These are phyloP conservation scores for Pyrus bretschneideri DNA, from an alignment of 306 rosid species.

Conservation along the genomic window DNA sequence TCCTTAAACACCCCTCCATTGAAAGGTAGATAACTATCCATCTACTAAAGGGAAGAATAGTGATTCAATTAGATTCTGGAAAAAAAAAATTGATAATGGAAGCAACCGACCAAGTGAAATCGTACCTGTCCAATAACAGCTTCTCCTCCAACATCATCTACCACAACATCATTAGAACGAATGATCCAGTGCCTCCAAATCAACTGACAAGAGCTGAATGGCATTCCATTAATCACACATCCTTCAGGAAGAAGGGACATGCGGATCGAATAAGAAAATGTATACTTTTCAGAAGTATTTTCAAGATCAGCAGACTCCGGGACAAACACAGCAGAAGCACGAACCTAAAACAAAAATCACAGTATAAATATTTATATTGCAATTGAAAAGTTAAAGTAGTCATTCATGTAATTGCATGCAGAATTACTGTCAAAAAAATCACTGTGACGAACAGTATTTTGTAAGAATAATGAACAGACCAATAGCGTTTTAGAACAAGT, in stretches of 20 bases:
- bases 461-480: not conserved
- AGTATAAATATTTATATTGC: not conserved
- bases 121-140: slow-evolving; percentile 84
- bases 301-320: slow-evolving; percentile 50
- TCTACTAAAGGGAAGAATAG: not conserved
- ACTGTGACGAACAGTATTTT: too few relatives aligned
- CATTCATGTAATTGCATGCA: not conserved
- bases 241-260: slow-evolving; percentile 72
- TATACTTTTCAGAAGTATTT: slow-evolving; percentile 28
- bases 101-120: not conserved
- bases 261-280: slow-evolving; percentile 72
- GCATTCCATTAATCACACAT: slow-evolving; percentile 50
- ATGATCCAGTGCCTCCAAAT: slow-evolving; percentile 68
- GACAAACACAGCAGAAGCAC: slow-evolving; percentile 68
- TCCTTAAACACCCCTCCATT: not conserved
- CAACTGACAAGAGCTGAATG: slow-evolving; percentile 70
- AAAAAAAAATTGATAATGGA: not conserved
- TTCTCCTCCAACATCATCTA: slow-evolving; percentile 46
- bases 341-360: slow-evolving; percentile 39
- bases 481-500: not conserved
- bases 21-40: not conserved
- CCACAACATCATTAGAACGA: slow-evolving; percentile 42
- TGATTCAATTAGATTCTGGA: not conserved
- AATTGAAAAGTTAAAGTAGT: not conserved
- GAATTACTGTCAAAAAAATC: not conserved